Base-by-base conservation (phyloP, 2,329 filamentous ascomycete species). In the Calonectria henricotiae region DNA sequence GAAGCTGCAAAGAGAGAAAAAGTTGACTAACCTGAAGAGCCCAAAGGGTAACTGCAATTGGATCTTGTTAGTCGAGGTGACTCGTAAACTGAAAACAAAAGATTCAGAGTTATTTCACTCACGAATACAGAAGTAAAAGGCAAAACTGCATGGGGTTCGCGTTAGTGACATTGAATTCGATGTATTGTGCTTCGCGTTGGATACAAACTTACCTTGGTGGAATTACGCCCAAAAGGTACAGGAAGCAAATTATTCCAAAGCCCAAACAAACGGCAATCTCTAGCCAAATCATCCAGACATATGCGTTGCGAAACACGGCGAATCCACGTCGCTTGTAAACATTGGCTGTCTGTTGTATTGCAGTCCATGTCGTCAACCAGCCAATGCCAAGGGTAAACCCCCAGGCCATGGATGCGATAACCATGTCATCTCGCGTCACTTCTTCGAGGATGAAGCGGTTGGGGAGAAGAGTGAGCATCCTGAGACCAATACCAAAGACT, bases 251-350 rank as follows among this genome's bases (percentile, higher is more conserved):
- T 37, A 85, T 71, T 5, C 80, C 81, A 37, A 86, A 85, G 3
- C 78, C 62, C 17, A 85, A 77, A 12, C 81, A 85, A 1, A 82
- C 81, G 0, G 79, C 1, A 23, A 86, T 79, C 71, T 86, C 85
- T 37, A 82, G 62, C 85, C 84, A 86, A 68, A 86, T 83, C 81
- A 86, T 82, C 81, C 82, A 84, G 1, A 86, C 79, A 65, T 85
- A 85, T 4, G 80, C 76, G 65, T 83, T 85, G n/a, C 75, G 79
- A 76, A 67, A 27, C 72, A 80, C 71, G 76, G 78, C 44, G 20
- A 46, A 43, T 17, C 78, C 73, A 30, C 74, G 79, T 5, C 75
- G 80, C n/a, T 79, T 75, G 64, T 65, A 65, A 44, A 81, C 70
- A 8, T 80, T 79, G 20, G 72, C 75, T 1, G 80, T 80, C 73